These are phyloP conservation scores for Annulohypoxylon maeteangense DNA, from an alignment of 495 filamentous ascomycete genomes.

Conservation along the genomic window DNA sequence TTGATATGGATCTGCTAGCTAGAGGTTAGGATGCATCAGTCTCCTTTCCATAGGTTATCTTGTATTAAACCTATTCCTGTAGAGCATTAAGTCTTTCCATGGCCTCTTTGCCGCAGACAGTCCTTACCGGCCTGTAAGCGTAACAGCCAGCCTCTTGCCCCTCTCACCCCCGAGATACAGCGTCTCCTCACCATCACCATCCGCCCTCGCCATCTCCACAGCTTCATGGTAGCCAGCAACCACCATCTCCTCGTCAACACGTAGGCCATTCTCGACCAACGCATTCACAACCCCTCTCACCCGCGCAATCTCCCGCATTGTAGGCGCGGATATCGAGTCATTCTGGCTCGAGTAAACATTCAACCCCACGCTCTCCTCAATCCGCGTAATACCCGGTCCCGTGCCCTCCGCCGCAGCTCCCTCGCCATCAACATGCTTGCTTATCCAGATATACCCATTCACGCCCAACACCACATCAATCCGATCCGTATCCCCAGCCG, in stretches of 20 bases:
- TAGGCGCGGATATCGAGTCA: constrained; percentile 76
- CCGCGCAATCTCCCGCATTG: constrained; percentile 87
- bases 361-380: constrained; percentile 79
- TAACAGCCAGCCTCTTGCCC: constrained; percentile 71
- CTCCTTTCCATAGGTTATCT: neutral
- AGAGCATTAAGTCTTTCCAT: neutral
- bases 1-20: neutral
- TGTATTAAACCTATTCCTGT: neutral
- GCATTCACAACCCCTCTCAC: constrained; percentile 81
- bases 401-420: constrained; percentile 52
- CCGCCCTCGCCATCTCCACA: constrained; percentile 73
- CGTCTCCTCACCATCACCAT: constrained; percentile 59
- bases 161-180: constrained; percentile 78
- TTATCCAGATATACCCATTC: constrained; percentile 96
- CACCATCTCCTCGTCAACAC: constrained; percentile 93
- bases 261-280: constrained; percentile 79
- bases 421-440: constrained; percentile 73
- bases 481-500: constrained; percentile 71
- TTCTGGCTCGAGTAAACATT: constrained; percentile 91
- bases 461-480: constrained; percentile 92
- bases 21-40: neutral
- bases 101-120: neutral
- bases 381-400: constrained; percentile 70
- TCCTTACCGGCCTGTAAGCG: constrained; percentile 58
- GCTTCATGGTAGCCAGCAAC: constrained; percentile 82